A percentile compares a stretch with the other conserved stretches of the same genome.
These are phyloP conservation scores for Arabidopsis hybrid DNA, from an alignment of 441 rosid genomes.

Conservation along the genomic window DNA sequence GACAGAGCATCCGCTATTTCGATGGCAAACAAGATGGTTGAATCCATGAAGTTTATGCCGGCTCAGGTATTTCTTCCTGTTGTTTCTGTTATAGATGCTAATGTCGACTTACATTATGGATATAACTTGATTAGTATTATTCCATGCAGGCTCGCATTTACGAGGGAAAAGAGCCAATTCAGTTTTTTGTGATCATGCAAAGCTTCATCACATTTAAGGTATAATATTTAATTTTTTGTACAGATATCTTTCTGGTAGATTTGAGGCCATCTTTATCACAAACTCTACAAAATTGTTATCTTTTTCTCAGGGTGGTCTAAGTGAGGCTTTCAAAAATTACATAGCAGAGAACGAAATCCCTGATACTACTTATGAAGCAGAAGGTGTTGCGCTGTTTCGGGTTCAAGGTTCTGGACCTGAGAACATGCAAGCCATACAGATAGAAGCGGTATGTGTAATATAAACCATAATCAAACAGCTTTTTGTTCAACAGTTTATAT, in stretches of 20 bases:
- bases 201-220: slow-evolving; percentile 94
- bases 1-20: slow-evolving; percentile 82
- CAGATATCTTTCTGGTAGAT: slow-evolving; percentile 13
- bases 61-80: slow-evolving; percentile 66
- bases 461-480: slow-evolving; percentile 19
- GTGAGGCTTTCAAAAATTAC: slow-evolving; percentile 82
- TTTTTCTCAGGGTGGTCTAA: slow-evolving; percentile 81
- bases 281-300: slow-evolving; percentile 1
- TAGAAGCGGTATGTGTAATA: slow-evolving; percentile 74
- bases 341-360: slow-evolving; percentile 75
- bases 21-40: slow-evolving; percentile 87
- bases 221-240: slow-evolving; percentile 33
- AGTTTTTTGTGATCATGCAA: slow-evolving; percentile 92
- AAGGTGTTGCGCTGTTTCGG: slow-evolving; percentile 81
- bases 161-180: slow-evolving; percentile 94
- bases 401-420: slow-evolving; percentile 99
- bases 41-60: slow-evolving; percentile 84
- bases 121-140: slow-evolving; percentile 29
- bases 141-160: slow-evolving; percentile 74
- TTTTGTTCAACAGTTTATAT: slow-evolving; percentile 9
- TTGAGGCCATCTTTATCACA: slow-evolving; percentile 3
- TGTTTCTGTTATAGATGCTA: slow-evolving; percentile 24
- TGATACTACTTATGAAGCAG: slow-evolving; percentile 77
- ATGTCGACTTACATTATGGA: slow-evolving; percentile 21
- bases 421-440: slow-evolving; percentile 98